Evolutionary conservation across 805 yeast species (phyloP).

Genomic region (Debaryomyces hansenii): DNA sequence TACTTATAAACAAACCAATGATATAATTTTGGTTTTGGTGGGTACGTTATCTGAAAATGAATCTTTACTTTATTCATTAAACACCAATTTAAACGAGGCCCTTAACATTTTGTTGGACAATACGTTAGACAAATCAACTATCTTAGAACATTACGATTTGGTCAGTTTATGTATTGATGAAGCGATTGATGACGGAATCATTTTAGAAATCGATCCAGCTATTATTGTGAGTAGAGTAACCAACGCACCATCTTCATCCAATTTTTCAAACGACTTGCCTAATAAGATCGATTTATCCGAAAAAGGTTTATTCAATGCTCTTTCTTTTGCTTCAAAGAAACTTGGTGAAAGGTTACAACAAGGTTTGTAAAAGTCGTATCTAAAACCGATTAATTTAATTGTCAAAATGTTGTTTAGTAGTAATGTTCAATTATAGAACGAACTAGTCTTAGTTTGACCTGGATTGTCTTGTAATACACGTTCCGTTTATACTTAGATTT

Average conservation of each 20-base stretch:
- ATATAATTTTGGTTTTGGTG: constrained; percentile 67
- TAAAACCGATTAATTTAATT: neutral
- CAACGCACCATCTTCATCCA: constrained; percentile 59
- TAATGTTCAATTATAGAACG: neutral
- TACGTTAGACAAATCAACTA: constrained; percentile 73
- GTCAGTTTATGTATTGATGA: constrained; percentile 88
- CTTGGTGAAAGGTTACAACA: constrained; percentile 47
- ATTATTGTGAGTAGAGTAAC: constrained; percentile 90
- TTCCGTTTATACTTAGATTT: neutral
- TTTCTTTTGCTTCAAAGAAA: constrained; percentile 83
- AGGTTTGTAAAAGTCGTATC: constrained; percentile 28
- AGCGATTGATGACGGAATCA: constrained; percentile 88
- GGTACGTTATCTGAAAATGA: constrained; percentile 86
- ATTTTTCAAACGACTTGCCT: constrained; percentile 52
- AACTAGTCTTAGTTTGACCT: neutral
- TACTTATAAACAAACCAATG: constrained; percentile 84
- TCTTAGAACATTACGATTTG: constrained; percentile 82
- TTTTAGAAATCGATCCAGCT: constrained; percentile 85
- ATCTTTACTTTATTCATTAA: constrained; percentile 68
- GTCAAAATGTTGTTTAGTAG: too few relatives aligned
- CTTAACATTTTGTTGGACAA: constrained; percentile 70
- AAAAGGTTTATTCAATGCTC: constrained; percentile 78
- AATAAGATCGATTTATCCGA: constrained; percentile 64
- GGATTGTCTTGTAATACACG: neutral
- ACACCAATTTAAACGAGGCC: constrained; percentile 78